A percentile compares a stretch with the other conserved stretches of the same genome.
phyloP scores from a whole-genome alignment of 495 filamentous ascomycete genomes.

The Chaetomidium leptoderma region DNA sequence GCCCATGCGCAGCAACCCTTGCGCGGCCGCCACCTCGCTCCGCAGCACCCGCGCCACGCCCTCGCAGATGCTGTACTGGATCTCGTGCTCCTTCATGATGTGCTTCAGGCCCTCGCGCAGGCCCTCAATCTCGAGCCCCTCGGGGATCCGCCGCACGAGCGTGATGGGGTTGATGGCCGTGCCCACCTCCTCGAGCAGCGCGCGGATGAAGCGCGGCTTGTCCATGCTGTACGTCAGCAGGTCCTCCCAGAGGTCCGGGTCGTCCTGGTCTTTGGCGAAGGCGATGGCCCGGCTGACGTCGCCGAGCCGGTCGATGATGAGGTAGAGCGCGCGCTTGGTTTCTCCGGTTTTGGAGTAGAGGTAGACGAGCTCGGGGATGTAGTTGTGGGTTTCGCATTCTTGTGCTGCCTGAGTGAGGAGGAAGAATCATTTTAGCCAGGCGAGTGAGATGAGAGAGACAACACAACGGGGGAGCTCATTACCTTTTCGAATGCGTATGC shows the following conservation, averaged over 20 bases:
- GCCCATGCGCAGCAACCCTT: slow-evolving; percentile 70
- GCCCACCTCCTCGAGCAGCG: slow-evolving; percentile 86
- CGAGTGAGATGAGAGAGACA: background rate
- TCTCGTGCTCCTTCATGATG: slow-evolving; percentile 88
- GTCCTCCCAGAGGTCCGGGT: slow-evolving; percentile 90
- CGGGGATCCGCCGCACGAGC: slow-evolving; percentile 84
- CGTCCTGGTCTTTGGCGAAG: slow-evolving; percentile 88
- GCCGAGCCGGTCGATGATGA: slow-evolving; percentile 83
- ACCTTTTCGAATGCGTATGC: slow-evolving; percentile 75
- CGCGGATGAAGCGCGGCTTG: slow-evolving; percentile 89
- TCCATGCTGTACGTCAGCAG: slow-evolving; percentile 94
- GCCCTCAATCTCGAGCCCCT: slow-evolving; percentile 85
- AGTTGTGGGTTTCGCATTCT: slow-evolving; percentile 73
- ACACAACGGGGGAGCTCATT: background rate
- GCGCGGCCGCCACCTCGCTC: slow-evolving; percentile 78
- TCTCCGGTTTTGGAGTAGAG: slow-evolving; percentile 91
- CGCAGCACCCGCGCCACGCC: slow-evolving; percentile 83
- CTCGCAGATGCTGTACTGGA: slow-evolving; percentile 83
- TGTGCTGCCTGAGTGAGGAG: slow-evolving; percentile 51
- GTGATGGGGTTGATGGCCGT: slow-evolving; percentile 87
- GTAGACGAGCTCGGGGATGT: slow-evolving; percentile 86
- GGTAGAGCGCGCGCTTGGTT: slow-evolving; percentile 79
- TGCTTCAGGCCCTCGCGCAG: slow-evolving; percentile 76
- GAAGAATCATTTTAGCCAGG: slow-evolving; percentile 13
- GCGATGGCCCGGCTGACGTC: slow-evolving; percentile 89